These are phyloP conservation scores for Immersiella caudata DNA, from an alignment of 495 filamentous ascomycete genomes.

Conservation along the genomic window DNA sequence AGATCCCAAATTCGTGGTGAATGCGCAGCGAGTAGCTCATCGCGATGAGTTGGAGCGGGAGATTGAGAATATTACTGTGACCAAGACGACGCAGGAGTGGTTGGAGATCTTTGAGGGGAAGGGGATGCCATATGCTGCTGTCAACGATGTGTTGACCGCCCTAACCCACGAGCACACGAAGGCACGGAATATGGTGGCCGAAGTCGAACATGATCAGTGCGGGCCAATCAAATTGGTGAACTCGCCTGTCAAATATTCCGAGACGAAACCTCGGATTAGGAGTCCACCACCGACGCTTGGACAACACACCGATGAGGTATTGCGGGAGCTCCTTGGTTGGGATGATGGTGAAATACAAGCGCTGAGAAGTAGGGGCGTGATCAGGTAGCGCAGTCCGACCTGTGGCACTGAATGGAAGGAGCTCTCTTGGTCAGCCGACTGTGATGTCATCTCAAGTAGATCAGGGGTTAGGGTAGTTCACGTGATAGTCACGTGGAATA, in stretches of 20 bases:
- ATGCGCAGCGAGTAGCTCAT: slow-evolving; percentile 79
- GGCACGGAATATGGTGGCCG: slow-evolving; percentile 84
- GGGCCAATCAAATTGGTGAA: slow-evolving; percentile 89
- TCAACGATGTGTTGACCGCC: slow-evolving; percentile 87
- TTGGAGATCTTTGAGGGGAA: slow-evolving; percentile 82
- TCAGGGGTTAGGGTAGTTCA: slow-evolving; percentile 27
- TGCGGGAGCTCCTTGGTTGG: slow-evolving; percentile 68
- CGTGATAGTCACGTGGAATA: slow-evolving; percentile 21
- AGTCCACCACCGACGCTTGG: slow-evolving; percentile 83
- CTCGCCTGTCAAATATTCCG: slow-evolving; percentile 94
- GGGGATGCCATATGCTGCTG: slow-evolving; percentile 92
- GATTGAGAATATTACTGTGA: slow-evolving; percentile 72
- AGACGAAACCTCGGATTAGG: slow-evolving; percentile 74
- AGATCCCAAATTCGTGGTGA: slow-evolving; percentile 74
- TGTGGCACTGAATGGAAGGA: background rate
- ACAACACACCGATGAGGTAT: slow-evolving; percentile 88
- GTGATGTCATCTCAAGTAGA: background rate
- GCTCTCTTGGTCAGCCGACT: background rate
- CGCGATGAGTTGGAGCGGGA: slow-evolving; percentile 72
- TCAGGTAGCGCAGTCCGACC: slow-evolving; percentile 54
- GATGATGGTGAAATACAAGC: slow-evolving; percentile 60
- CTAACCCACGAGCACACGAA: slow-evolving; percentile 83
- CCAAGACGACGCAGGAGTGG: slow-evolving; percentile 89
- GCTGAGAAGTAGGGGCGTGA: slow-evolving; percentile 68
- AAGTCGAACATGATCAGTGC: slow-evolving; percentile 79